Evolutionary conservation across 1,284 basidiomycete genomes (phyloP).

Genomic region (Melampsora larici-populina): DNA sequence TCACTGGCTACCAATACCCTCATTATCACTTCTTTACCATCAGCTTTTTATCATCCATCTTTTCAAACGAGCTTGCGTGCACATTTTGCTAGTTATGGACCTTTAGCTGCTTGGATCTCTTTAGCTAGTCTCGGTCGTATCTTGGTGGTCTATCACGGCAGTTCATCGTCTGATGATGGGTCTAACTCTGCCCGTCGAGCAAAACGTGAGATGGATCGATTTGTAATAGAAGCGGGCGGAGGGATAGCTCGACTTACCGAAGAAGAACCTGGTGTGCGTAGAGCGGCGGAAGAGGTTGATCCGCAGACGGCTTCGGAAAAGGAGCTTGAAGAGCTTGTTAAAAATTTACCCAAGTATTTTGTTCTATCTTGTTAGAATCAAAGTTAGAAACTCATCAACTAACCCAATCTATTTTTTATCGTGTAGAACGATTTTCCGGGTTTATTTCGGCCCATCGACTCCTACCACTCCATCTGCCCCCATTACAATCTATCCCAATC

Average conservation of each 20-base stretch:
- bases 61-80: conserved; percentile 21
- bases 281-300: background rate
- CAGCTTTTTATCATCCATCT: conserved; percentile 22
- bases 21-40: conserved; percentile 29
- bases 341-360: background rate
- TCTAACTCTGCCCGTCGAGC: conserved; percentile 2
- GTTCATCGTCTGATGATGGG: background rate
- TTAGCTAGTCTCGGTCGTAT: conserved; percentile 26
- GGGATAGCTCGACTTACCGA: background rate
- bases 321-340: background rate
- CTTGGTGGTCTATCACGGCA: conserved; percentile 17
- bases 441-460: conserved; percentile 26
- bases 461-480: conserved; percentile 60
- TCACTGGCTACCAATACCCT: conserved; percentile 17
- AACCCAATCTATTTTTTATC: background rate
- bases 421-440: conserved; percentile 25
- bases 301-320: background rate
- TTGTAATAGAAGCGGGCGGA: conserved; percentile 14
- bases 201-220: conserved; percentile 28
- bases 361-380: background rate
- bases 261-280: background rate
- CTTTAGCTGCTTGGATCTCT: conserved; percentile 6
- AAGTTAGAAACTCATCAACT: background rate
- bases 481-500: conserved; percentile 52
- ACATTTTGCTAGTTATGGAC: conserved; percentile 35